phyloP scores from a whole-genome alignment of 1,139 yeast species.

The Pneumocystis oryctolagi region DNA sequence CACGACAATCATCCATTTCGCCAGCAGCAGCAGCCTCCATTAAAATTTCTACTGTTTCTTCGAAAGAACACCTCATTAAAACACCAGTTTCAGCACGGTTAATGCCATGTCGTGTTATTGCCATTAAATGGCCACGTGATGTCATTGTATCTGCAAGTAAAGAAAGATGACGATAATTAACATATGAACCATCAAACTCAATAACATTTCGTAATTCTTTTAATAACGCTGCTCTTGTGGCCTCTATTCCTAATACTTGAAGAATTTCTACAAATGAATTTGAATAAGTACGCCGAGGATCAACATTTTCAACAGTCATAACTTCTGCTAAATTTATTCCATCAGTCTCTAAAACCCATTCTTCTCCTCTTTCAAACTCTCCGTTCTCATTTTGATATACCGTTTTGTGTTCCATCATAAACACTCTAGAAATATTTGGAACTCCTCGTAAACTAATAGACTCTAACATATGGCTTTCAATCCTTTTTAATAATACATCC shows the following conservation, averaged over 20 bases:
- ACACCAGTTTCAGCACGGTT: conserved; percentile 98
- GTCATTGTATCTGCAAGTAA: conserved; percentile 97
- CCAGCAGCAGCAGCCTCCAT: conserved; percentile 98
- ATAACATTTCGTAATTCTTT: conserved; percentile 90
- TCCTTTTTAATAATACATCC: conserved; percentile 87
- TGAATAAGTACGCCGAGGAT: conserved; percentile 74
- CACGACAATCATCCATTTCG: conserved; percentile 93
- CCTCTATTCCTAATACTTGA: conserved; percentile 94
- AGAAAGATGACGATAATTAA: conserved; percentile 96
- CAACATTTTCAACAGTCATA: conserved; percentile 90
- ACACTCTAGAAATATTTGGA: conserved; percentile 80
- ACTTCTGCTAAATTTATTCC: conserved; percentile 95
- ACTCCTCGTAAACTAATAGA: conserved; percentile 92
- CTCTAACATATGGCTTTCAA: conserved; percentile 93
- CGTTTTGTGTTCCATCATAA: conserved; percentile 75
- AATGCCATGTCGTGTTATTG: conserved; percentile 98
- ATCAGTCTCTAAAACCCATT: conserved; percentile 97
- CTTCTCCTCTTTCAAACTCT: conserved; percentile 75
- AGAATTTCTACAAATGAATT: conserved; percentile 92
- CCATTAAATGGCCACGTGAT: conserved; percentile 94
- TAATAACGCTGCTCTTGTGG: conserved; percentile 86
- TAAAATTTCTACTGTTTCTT: conserved; percentile 93
- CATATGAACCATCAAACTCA: conserved; percentile 99
- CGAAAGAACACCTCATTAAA: conserved; percentile 96
- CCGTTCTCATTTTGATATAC: conserved; percentile 35